A percentile compares a stretch with the other conserved stretches of the same genome.
phyloP scores from a whole-genome alignment of 176 grass and related monocot genomes.

The Cenchrus americanus region DNA sequence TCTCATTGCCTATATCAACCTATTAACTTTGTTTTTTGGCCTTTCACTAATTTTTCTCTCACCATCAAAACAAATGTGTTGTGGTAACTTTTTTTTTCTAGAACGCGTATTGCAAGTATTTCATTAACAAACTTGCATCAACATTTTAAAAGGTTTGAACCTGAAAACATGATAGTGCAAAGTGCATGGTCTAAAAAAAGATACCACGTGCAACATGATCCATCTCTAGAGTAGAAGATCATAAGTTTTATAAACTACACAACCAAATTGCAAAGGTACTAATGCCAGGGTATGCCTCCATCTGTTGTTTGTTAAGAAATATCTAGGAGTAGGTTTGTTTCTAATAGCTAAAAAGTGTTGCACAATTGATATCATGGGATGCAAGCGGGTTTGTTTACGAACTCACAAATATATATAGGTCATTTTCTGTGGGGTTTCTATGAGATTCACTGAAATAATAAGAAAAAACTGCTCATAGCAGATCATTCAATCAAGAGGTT shows the following conservation, averaged over 20 bases:
- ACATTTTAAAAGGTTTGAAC: not conserved
- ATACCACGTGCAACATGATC: not conserved
- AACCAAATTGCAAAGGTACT: not conserved
- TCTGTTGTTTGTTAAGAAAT: too few species aligned
- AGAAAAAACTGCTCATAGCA: not conserved
- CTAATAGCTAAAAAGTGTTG: too few species aligned
- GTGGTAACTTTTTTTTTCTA: too few species aligned
- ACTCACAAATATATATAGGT: too few species aligned
- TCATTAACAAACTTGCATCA: too few species aligned
- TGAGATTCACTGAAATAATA: not conserved
- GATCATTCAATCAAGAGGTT: too few species aligned
- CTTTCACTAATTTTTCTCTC: not conserved
- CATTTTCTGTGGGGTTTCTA: not conserved
- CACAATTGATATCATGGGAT: too few species aligned
- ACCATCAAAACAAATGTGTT: not conserved
- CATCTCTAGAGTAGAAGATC: not conserved
- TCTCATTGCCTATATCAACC: not conserved
- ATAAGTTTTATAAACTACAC: not conserved
- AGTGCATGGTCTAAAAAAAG: too few species aligned
- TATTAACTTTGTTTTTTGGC: not conserved
- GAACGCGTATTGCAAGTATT: too few species aligned
- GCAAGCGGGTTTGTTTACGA: too few species aligned
- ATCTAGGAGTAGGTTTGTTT: too few species aligned
- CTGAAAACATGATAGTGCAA: too few species aligned
- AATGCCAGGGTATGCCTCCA: not conserved